Conservation (phyloP, 2,329 filamentous ascomycete genomes). For the Uncinocarpus reesii region DNA sequence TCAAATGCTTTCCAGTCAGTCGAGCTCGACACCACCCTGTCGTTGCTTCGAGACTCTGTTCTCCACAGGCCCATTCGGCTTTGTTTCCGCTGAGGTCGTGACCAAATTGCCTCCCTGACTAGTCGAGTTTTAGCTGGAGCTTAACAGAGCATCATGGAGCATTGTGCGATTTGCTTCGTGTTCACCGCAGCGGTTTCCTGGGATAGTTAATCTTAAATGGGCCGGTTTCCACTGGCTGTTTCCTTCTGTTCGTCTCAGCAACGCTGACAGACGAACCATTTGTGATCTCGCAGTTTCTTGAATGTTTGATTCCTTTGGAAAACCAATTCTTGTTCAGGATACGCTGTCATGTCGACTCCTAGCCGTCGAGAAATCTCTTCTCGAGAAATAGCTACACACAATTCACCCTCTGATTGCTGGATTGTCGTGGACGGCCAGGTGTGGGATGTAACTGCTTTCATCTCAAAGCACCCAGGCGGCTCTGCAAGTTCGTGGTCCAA, state of each 20-base stretch:
- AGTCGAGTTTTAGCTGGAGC: background rate
- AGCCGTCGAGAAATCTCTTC: slow-evolving; percentile 8
- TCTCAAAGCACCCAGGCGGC: slow-evolving; percentile 53
- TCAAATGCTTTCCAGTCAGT: too few relatives aligned
- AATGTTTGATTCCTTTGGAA: too few relatives aligned
- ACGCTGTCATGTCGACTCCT: slow-evolving; percentile 4
- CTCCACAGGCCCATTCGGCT: slow-evolving; percentile 1
- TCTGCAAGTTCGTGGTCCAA: slow-evolving; percentile 30
- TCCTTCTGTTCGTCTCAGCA: background rate
- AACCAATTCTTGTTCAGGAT: too few relatives aligned
- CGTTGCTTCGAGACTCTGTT: too few relatives aligned
- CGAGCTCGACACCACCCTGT: too few relatives aligned
- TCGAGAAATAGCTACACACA: slow-evolving; percentile 38
- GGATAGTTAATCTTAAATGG: background rate
- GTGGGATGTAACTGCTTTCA: slow-evolving; percentile 58
- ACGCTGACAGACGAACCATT: background rate
- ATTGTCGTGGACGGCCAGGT: slow-evolving; percentile 58
- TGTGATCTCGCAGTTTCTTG: too few relatives aligned
- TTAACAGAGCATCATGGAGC: too few relatives aligned
- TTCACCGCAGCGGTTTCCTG: background rate
- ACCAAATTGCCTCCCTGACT: too few relatives aligned
- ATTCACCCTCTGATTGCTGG: slow-evolving; percentile 47
- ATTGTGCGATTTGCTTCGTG: background rate
- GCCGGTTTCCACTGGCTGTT: background rate
- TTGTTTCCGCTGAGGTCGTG: background rate